phyloP scores from a whole-genome alignment of 371 early-diverging fungal genomes.

The Choanephora cucurbitarum region DNA sequence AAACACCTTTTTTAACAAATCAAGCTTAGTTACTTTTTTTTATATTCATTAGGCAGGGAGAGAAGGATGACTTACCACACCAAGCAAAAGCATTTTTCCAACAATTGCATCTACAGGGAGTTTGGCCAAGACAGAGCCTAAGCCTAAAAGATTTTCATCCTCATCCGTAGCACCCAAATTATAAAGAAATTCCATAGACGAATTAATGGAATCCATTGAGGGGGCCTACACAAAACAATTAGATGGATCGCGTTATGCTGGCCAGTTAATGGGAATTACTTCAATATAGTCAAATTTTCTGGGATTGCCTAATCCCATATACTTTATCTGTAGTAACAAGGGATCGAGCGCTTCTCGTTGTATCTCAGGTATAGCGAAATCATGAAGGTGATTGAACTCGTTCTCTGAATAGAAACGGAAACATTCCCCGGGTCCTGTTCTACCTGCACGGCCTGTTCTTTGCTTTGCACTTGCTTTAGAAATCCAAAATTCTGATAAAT shows the following conservation, averaged over 20 bases:
- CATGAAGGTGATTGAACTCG: constrained; percentile 89
- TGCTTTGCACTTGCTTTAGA: constrained; percentile 95
- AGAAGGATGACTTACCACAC: constrained; percentile 38
- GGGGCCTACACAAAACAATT: constrained; percentile 42
- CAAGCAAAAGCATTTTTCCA: constrained; percentile 85
- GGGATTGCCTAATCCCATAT: constrained; percentile 58
- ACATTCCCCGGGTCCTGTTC: constrained; percentile 96
- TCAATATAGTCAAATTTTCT: constrained; percentile 59
- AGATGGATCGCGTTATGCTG: neutral
- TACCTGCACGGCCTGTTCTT: constrained; percentile 98
- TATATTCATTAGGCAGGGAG: too few relatives aligned
- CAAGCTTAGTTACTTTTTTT: neutral
- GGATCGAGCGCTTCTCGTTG: constrained; percentile 86
- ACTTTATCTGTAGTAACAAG: constrained; percentile 76
- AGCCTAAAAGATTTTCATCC: constrained; percentile 68
- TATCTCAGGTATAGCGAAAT: constrained; percentile 92
- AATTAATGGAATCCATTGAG: constrained; percentile 58
- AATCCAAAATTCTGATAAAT: constrained; percentile 83
- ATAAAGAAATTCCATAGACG: constrained; percentile 61
- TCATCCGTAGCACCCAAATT: constrained; percentile 60
- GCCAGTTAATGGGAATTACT: constrained; percentile 21
- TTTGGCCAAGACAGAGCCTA: constrained; percentile 82
- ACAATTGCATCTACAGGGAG: constrained; percentile 87
- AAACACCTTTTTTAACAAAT: constrained; percentile 35
- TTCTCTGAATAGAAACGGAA: constrained; percentile 96